These are phyloP conservation scores for Cutaneotrichosporon cavernicola DNA, from an alignment of 1,284 basidiomycete genomes.

Conservation along the genomic window DNA sequence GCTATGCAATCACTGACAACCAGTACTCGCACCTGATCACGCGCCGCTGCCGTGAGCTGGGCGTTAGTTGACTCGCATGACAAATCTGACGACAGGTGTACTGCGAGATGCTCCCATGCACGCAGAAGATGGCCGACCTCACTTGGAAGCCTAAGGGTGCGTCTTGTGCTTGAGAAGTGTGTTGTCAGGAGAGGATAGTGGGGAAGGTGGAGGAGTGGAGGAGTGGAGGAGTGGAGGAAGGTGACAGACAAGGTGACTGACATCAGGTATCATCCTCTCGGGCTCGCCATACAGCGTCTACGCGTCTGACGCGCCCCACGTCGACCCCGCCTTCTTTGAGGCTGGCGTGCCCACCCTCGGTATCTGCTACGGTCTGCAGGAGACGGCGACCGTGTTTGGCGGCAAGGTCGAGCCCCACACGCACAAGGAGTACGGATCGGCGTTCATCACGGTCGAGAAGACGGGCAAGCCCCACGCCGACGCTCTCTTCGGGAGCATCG, in stretches of 20 bases:
- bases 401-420: constrained; percentile 86
- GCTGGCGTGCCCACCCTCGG: constrained; percentile 90
- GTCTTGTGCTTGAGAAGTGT: constrained; percentile 13
- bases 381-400: constrained; percentile 87
- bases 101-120: constrained; percentile 97
- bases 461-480: constrained; percentile 66
- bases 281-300: constrained; percentile 99
- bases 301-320: constrained; percentile 86
- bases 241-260: neutral
- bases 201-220: neutral
- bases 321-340: constrained; percentile 91
- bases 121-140: constrained; percentile 83
- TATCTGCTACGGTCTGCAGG: constrained; percentile 97
- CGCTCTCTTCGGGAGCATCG: constrained; percentile 79
- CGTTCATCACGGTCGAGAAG: constrained; percentile 73
- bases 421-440: constrained; percentile 93
- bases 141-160: constrained; percentile 92
- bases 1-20: constrained; percentile 1
- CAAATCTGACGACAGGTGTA: constrained; percentile 59
- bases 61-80: constrained; percentile 45
- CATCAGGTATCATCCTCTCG: constrained; percentile 87
- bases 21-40: constrained; percentile 99
- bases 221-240: neutral
- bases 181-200: neutral
- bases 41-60: constrained; percentile 93